Conservation (phyloP, 495 filamentous ascomycete species). For the Sordaria brevicollis region DNA sequence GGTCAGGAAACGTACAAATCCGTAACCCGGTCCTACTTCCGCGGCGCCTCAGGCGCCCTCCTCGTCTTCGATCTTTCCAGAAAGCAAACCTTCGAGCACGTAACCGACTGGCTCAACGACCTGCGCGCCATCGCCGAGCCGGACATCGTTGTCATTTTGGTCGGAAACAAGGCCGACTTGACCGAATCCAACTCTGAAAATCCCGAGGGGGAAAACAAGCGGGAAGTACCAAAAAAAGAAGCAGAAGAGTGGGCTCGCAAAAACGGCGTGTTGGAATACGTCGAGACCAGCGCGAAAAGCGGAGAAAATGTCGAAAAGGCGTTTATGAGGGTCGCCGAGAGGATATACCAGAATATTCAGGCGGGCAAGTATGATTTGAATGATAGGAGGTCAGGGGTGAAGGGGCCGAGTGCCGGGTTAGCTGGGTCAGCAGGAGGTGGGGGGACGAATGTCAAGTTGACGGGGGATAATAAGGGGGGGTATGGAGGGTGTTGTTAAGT, state of each 20-base stretch:
- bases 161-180: constrained; percentile 90
- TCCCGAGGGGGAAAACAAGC: constrained; percentile 44
- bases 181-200: constrained; percentile 30
- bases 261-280: constrained; percentile 79
- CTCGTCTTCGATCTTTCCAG: constrained; percentile 93
- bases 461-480: constrained; percentile 21
- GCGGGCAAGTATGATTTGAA: constrained; percentile 88
- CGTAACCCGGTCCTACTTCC: constrained; percentile 91
- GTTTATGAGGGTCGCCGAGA: constrained; percentile 84
- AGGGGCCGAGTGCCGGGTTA: constrained; percentile 33
- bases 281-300: constrained; percentile 92
- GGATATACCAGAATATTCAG: constrained; percentile 93
- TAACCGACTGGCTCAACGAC: constrained; percentile 84
- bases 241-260: constrained; percentile 76
- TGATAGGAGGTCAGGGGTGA: constrained; percentile 88
- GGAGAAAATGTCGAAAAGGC: constrained; percentile 88
- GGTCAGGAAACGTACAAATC: constrained; percentile 96
- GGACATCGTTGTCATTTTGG: constrained; percentile 83
- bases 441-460: constrained; percentile 35
- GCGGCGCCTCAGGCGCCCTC: constrained; percentile 82
- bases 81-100: constrained; percentile 72
- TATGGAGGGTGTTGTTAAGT: constrained; percentile 16
- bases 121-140: constrained; percentile 87
- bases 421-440: constrained; percentile 31
- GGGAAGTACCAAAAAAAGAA: constrained; percentile 67